A percentile compares a stretch with the other conserved stretches of the same genome.
Conservation (phyloP, 805 yeast genomes). For the Nakazawaea molendinolei region DNA sequence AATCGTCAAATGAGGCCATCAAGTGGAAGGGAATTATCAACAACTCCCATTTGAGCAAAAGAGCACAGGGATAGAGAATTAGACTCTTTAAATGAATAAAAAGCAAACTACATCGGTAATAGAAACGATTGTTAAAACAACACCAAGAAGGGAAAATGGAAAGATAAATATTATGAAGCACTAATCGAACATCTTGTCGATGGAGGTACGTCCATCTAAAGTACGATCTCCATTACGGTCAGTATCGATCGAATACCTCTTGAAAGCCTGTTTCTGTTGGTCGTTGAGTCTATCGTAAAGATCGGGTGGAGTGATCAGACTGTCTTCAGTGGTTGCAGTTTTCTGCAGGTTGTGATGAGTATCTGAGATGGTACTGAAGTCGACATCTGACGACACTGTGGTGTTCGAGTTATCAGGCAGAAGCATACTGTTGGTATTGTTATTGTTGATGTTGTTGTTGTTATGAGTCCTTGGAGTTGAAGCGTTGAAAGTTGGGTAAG, state of each 20-base stretch:
- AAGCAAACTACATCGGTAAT: no score
- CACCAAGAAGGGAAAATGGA: not conserved
- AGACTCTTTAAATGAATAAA: not conserved
- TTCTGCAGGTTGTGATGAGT: constrained; percentile 2
- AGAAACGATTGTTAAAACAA: no score
- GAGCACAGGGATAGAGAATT: no score
- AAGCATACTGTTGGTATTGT: no score
- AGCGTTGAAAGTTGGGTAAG: constrained; percentile 6
- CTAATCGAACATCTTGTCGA: constrained; percentile 5
- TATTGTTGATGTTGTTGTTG: not conserved
- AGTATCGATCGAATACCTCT: constrained; percentile 7
- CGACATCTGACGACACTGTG: constrained; percentile 9
- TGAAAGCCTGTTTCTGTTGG: constrained; percentile 8
- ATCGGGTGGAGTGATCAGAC: constrained; percentile 9
- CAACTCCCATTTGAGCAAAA: no score
- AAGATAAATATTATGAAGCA: no score
- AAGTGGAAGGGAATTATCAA: no score
- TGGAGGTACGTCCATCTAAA: not conserved
- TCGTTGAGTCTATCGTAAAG: constrained; percentile 9
- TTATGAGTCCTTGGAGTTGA: constrained; percentile 2
- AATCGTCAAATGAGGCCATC: no score
- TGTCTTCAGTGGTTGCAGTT: constrained; percentile 6
- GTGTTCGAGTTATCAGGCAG: constrained; percentile 9
- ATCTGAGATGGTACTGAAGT: constrained; percentile 9
- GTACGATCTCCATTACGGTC: not conserved